Evolutionary conservation across 2,329 filamentous ascomycete species (phyloP).

Genomic region (Colletotrichum cuscutae): DNA sequence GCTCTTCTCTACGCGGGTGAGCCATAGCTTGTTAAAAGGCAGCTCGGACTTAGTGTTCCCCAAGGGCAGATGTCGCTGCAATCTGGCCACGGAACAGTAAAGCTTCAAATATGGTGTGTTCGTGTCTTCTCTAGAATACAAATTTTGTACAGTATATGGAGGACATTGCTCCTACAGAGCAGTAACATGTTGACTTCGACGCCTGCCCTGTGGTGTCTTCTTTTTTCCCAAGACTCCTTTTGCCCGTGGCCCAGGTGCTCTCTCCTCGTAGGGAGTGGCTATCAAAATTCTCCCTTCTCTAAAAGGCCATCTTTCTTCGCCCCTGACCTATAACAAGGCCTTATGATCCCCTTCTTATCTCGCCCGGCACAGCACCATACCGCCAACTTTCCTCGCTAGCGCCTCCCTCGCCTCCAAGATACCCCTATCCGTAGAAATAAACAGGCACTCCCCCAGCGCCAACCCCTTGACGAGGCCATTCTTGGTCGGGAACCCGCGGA

Average conservation of each 20-base stretch:
- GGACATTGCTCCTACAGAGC: conserved; percentile 15
- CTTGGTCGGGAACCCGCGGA: conserved; percentile 73
- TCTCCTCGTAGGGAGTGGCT: background rate
- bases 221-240: conserved; percentile 2
- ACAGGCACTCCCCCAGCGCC: conserved; percentile 84
- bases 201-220: conserved; percentile 9
- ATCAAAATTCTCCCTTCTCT: background rate
- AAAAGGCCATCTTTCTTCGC: background rate
- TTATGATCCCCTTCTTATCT: conserved; percentile 45
- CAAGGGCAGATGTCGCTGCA: background rate
- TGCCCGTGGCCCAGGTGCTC: background rate
- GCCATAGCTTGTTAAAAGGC: background rate
- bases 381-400: conserved; percentile 82
- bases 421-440: conserved; percentile 80
- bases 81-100: background rate
- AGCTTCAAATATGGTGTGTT: conserved; percentile 25
- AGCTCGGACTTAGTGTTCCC: background rate
- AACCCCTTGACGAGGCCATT: conserved; percentile 79
- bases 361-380: conserved; percentile 79
- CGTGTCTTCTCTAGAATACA: conserved; percentile 33
- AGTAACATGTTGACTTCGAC: background rate
- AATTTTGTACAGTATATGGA: conserved; percentile 28
- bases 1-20: background rate
- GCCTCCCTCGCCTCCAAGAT: conserved; percentile 87
- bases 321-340: background rate